These are phyloP conservation scores for Protostelium mycophagum DNA, from an alignment of 78 protist species.

Conservation along the genomic window DNA sequence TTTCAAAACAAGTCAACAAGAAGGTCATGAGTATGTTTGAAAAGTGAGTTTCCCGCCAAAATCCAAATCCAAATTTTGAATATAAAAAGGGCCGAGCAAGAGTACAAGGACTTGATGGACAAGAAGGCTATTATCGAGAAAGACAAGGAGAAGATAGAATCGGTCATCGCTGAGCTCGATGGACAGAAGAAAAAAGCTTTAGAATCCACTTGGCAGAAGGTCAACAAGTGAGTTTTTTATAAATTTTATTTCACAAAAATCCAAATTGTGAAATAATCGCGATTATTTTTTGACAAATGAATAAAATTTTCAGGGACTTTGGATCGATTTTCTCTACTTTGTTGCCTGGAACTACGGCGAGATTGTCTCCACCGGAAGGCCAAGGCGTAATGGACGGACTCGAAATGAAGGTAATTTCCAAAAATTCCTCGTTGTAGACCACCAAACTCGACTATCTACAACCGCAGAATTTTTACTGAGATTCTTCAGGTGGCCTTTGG, in stretches of 20 bases:
- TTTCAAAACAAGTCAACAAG: constrained; percentile 79
- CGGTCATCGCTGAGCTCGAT: constrained; percentile 83
- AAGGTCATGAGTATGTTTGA: constrained; percentile 77
- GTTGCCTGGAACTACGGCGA: constrained; percentile 91
- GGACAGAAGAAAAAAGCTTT: constrained; percentile 89
- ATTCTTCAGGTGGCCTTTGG: constrained; percentile 95
- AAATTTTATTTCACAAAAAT: too few relatives aligned
- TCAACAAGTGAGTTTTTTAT: constrained; percentile 45
- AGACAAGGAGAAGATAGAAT: constrained; percentile 87
- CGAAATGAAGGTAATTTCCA: constrained; percentile 22
- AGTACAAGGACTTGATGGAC: constrained; percentile 81
- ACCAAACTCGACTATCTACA: not conserved
- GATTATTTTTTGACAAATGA: constrained; percentile 18
- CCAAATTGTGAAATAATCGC: not conserved
- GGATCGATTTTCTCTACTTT: constrained; percentile 89
- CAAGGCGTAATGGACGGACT: constrained; percentile 42
- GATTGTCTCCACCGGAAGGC: constrained; percentile 63
- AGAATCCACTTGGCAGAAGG: constrained; percentile 76
- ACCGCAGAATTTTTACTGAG: constrained; percentile 15
- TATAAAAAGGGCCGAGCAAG: constrained; percentile 68
- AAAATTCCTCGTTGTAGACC: not conserved
- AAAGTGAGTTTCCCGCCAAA: not conserved
- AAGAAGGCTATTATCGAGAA: constrained; percentile 80
- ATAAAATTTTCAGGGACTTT: constrained; percentile 57
- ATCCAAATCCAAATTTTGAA: not conserved